A percentile compares a stretch with the other conserved stretches of the same genome.
Evolutionary conservation across 2,329 filamentous ascomycete species (phyloP).

Genomic region (Mariannaea sp.): DNA sequence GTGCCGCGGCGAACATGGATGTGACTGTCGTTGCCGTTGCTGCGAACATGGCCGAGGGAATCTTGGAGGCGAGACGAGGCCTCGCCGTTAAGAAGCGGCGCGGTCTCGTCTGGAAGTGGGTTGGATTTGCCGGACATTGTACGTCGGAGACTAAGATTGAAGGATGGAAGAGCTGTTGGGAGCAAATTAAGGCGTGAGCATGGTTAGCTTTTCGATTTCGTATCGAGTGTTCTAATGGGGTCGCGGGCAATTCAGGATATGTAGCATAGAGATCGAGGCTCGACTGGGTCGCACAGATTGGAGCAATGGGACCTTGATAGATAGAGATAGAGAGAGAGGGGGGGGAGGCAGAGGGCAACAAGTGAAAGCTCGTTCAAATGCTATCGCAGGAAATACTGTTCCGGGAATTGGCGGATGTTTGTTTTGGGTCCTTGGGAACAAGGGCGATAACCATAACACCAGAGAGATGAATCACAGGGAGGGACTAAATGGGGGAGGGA

Average conservation of each 20-base stretch:
- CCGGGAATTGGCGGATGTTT: constrained; percentile 5
- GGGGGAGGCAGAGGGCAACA: too few species aligned
- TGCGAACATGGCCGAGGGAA: constrained; percentile 20
- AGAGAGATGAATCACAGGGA: constrained; percentile 5
- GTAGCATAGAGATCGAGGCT: not conserved
- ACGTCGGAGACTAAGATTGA: constrained; percentile 37
- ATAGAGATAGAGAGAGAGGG: not conserved
- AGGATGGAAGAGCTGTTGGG: constrained; percentile 35
- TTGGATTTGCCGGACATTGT: constrained; percentile 41
- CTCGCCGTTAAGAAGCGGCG: constrained; percentile 50
- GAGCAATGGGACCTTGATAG: not conserved
- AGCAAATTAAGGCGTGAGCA: constrained; percentile 35
- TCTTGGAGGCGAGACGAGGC: constrained; percentile 32
- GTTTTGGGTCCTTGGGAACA: constrained; percentile 1
- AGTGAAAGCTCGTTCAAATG: not conserved
- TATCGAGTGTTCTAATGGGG: not conserved
- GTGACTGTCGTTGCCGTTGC: constrained; percentile 29
- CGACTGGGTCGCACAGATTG: not conserved
- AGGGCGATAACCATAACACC: not conserved
- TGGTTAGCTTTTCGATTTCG: constrained; percentile 36
- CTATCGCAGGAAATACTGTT: constrained; percentile 6
- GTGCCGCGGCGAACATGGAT: constrained; percentile 31
- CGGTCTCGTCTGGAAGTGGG: constrained; percentile 42
- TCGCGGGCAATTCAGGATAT: not conserved
- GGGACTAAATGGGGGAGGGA: not conserved